These are phyloP conservation scores for Mycena amicta DNA, from an alignment of 768 basidiomycete genomes.

Conservation along the genomic window DNA sequence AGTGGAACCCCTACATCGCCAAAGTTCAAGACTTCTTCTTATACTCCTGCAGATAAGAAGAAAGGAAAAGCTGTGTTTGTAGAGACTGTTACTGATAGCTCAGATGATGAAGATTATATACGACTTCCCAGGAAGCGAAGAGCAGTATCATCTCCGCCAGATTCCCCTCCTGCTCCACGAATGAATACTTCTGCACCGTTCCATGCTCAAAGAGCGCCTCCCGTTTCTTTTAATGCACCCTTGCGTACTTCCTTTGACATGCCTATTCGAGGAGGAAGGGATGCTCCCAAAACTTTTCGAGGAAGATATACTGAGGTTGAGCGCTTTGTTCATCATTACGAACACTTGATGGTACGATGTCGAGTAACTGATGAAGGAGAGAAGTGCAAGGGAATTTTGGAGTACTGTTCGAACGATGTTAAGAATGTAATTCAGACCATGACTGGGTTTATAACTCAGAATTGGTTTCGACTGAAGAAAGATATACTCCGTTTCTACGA, in stretches of 20 bases:
- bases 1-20: too few species aligned
- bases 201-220: background rate
- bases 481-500: conserved; percentile 7
- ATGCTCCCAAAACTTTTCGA: conserved; percentile 23
- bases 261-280: conserved; percentile 18
- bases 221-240: background rate
- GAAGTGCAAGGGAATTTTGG: conserved; percentile 2
- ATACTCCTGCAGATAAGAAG: too few species aligned
- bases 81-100: too few species aligned
- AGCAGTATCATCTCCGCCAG: too few species aligned
- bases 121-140: too few species aligned
- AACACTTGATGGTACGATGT: conserved; percentile 11
- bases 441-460: background rate
- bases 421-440: conserved; percentile 17
- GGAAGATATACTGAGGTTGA: conserved; percentile 21
- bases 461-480: conserved; percentile 6
- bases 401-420: conserved; percentile 21
- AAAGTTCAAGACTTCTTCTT: too few species aligned
- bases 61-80: too few species aligned
- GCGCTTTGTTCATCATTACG: conserved; percentile 18
- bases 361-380: conserved; percentile 8
- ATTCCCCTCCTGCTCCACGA: too few species aligned
- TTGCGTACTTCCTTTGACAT: conserved; percentile 8
- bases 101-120: too few species aligned
- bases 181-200: too few species aligned